A percentile compares a stretch with the other conserved stretches of the same genome.
Evolutionary conservation across 2,329 filamentous ascomycete species (phyloP).

Genomic region (Pseudocercospora ulei): DNA sequence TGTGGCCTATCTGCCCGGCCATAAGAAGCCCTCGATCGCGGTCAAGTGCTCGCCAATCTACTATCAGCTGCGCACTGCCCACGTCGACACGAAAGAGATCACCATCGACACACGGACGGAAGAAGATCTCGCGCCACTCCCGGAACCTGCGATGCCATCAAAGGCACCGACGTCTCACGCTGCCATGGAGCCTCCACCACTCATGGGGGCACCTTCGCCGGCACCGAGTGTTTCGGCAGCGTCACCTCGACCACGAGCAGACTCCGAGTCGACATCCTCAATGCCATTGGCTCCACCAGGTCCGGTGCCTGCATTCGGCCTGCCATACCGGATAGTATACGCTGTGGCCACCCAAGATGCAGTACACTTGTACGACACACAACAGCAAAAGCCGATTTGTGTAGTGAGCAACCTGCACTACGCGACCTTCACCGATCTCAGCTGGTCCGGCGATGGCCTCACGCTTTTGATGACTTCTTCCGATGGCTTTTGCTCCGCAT

Average conservation of each 20-base stretch:
- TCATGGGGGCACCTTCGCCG: constrained; percentile 47
- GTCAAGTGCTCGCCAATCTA: constrained; percentile 87
- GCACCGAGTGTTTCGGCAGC: constrained; percentile 44
- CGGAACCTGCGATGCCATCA: constrained; percentile 60
- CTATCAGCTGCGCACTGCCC: constrained; percentile 65
- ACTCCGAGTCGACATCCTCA: constrained; percentile 45
- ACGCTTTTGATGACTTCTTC: constrained; percentile 92
- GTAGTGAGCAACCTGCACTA: constrained; percentile 95
- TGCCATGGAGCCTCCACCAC: constrained; percentile 74
- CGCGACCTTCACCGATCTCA: constrained; percentile 90
- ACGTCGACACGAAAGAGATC: constrained; percentile 67
- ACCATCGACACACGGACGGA: constrained; percentile 88
- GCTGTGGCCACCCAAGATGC: constrained; percentile 95
- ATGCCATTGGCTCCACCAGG: constrained; percentile 44
- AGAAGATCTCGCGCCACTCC: constrained; percentile 70
- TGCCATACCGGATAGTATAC: constrained; percentile 91
- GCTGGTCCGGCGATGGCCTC: constrained; percentile 72
- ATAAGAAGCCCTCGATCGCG: constrained; percentile 95
- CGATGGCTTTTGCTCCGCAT: constrained; percentile 89
- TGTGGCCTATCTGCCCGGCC: constrained; percentile 85
- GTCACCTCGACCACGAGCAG: constrained; percentile 41
- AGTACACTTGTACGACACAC: constrained; percentile 89
- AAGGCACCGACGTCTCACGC: constrained; percentile 51
- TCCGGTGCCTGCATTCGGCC: constrained; percentile 58
- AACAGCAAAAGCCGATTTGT: constrained; percentile 86